Conservation (phyloP, 2,329 filamentous ascomycete genomes). For the Penicillium sp. region DNA sequence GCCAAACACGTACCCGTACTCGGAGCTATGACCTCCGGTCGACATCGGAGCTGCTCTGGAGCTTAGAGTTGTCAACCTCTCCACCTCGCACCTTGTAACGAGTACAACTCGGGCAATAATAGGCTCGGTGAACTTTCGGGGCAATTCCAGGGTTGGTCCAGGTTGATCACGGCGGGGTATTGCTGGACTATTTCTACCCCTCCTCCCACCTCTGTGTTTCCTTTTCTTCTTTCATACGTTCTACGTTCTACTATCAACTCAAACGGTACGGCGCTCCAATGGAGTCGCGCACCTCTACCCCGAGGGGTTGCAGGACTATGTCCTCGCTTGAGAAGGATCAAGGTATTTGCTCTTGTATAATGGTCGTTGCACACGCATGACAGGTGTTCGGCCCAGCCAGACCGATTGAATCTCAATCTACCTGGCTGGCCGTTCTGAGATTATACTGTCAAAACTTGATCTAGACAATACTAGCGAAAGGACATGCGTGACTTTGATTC, state of each 20-base stretch:
- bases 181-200: conserved; percentile 22
- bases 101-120: conserved; percentile 8
- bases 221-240: conserved; percentile 8
- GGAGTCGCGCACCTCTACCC: conserved; percentile 29
- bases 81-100: background rate
- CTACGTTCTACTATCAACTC: background rate
- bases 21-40: background rate
- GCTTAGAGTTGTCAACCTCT: conserved; percentile 9
- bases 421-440: conserved; percentile 62
- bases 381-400: conserved; percentile 42
- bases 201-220: conserved; percentile 7
- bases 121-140: conserved; percentile 13
- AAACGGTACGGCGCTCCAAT: conserved; percentile 35
- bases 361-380: conserved; percentile 44
- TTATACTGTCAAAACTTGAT: conserved; percentile 82
- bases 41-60: background rate
- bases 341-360: conserved; percentile 47
- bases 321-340: conserved; percentile 38
- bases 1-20: background rate
- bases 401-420: conserved; percentile 25
- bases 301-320: conserved; percentile 9
- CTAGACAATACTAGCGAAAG: conserved; percentile 87
- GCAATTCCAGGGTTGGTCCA: background rate
- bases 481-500: conserved; percentile 71
- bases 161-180: conserved; percentile 13